These are phyloP conservation scores for Hyphopichia homilentoma DNA, from an alignment of 805 yeast species.

Conservation along the genomic window DNA sequence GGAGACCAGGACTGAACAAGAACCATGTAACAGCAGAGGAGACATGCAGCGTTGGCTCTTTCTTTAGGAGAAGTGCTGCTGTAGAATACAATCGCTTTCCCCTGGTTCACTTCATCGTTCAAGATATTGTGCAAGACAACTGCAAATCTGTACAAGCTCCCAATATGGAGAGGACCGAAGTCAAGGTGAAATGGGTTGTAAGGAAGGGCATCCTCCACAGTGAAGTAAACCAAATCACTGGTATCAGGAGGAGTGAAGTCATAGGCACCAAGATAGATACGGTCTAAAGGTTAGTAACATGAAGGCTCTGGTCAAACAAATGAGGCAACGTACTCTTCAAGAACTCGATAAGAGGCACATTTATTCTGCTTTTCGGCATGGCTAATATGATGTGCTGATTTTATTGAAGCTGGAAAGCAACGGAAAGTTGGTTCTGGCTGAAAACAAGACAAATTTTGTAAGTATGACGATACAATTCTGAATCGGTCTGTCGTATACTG, in stretches of 20 bases:
- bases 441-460: too few relatives aligned
- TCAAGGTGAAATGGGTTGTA: slow-evolving; percentile 95
- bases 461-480: too few relatives aligned
- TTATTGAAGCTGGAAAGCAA: too few relatives aligned
- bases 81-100: slow-evolving; percentile 87
- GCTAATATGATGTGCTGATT: not conserved
- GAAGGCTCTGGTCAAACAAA: too few relatives aligned
- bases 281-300: slow-evolving; percentile 35
- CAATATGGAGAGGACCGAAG: slow-evolving; percentile 94
- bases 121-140: slow-evolving; percentile 88
- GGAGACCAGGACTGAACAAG: slow-evolving; percentile 97
- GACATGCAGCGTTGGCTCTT: slow-evolving; percentile 91
- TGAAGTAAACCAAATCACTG: slow-evolving; percentile 72
- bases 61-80: slow-evolving; percentile 77
- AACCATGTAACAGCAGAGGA: slow-evolving; percentile 91
- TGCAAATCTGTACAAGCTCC: slow-evolving; percentile 91
- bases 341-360: slow-evolving; percentile 40
- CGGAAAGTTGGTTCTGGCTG: slow-evolving; percentile 6
- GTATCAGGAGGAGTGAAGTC: slow-evolving; percentile 78
- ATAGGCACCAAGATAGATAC: slow-evolving; percentile 88
- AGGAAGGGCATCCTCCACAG: slow-evolving; percentile 88
- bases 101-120: slow-evolving; percentile 78
- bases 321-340: slow-evolving; percentile 35
- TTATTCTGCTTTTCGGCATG: slow-evolving; percentile 15
- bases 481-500: too few relatives aligned